These are phyloP conservation scores for Populus euphratica DNA, from an alignment of 345 rosid genomes.

Conservation along the genomic window DNA sequence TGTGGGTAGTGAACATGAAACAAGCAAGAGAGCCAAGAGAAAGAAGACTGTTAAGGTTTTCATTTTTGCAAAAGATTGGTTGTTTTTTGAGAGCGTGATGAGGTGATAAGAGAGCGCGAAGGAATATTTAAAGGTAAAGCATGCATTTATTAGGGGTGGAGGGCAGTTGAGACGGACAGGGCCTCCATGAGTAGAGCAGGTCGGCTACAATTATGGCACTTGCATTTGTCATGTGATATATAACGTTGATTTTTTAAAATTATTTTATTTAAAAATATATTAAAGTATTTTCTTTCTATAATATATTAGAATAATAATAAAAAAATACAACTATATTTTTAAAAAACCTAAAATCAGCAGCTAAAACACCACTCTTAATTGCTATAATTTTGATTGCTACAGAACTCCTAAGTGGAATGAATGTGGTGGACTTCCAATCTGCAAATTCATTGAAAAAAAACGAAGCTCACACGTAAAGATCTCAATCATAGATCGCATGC, in stretches of 20 bases:
- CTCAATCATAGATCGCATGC: neutral
- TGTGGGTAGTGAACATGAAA: slow-evolving; percentile 25
- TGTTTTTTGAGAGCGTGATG: neutral
- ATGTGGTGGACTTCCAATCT: neutral
- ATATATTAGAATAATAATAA: no score
- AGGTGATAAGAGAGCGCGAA: neutral
- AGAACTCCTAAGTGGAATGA: neutral
- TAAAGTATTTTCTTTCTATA: no score
- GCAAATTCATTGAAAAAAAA: neutral
- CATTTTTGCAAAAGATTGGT: slow-evolving; percentile 26
- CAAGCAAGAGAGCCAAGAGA: slow-evolving; percentile 33
- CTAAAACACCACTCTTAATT: no score
- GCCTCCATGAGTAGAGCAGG: slow-evolving; percentile 21
- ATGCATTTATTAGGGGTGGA: slow-evolving; percentile 20
- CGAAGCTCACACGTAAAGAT: neutral
- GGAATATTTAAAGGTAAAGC: slow-evolving; percentile 3
- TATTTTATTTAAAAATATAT: no score
- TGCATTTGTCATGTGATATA: neutral
- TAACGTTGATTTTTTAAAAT: no score
- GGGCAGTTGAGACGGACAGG: slow-evolving; percentile 41
- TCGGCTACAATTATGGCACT: slow-evolving; percentile 33
- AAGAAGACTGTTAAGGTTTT: slow-evolving; percentile 19
- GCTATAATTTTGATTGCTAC: no score
- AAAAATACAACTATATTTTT: no score
- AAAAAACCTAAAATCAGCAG: no score